Conservation (phyloP, 2,329 filamentous ascomycete genomes). For the Scytalidium lignicola region DNA sequence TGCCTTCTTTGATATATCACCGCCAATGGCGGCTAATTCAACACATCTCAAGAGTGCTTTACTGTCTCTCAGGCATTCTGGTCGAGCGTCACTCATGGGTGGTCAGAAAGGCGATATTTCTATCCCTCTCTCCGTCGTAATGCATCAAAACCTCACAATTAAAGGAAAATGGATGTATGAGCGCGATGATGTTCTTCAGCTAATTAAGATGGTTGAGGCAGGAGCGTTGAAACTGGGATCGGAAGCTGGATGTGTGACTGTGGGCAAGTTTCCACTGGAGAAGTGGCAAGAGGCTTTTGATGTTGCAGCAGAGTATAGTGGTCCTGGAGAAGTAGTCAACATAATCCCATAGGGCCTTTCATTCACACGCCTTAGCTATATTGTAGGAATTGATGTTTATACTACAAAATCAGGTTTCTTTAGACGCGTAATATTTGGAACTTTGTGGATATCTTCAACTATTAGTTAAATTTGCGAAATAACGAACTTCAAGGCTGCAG, state of each 20-base stretch:
- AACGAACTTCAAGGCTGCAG: too few relatives aligned
- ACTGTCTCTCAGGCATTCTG: slow-evolving; percentile 21
- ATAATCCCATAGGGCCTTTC: not conserved
- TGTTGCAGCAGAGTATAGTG: not conserved
- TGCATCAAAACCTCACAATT: slow-evolving; percentile 31
- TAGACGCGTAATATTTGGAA: too few relatives aligned
- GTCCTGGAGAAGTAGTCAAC: not conserved
- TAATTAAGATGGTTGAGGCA: slow-evolving; percentile 39
- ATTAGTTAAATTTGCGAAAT: too few relatives aligned
- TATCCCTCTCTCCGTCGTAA: slow-evolving; percentile 24
- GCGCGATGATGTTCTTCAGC: slow-evolving; percentile 29
- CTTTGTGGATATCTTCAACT: too few relatives aligned
- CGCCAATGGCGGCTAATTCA: slow-evolving; percentile 31
- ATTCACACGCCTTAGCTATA: too few relatives aligned
- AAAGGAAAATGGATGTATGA: slow-evolving; percentile 43
- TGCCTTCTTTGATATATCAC: slow-evolving; percentile 42
- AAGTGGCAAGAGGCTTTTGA: slow-evolving; percentile 11
- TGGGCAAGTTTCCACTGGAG: slow-evolving; percentile 6
- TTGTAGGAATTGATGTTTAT: too few relatives aligned
- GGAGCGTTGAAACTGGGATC: slow-evolving; percentile 9
- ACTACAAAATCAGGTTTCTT: too few relatives aligned
- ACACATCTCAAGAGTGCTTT: slow-evolving; percentile 35
- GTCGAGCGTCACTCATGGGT: slow-evolving; percentile 31
- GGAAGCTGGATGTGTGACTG: not conserved
- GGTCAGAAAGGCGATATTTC: slow-evolving; percentile 20